Base-by-base conservation (phyloP, 2,329 filamentous ascomycete genomes). In the Tolypocladium endophyticum region DNA sequence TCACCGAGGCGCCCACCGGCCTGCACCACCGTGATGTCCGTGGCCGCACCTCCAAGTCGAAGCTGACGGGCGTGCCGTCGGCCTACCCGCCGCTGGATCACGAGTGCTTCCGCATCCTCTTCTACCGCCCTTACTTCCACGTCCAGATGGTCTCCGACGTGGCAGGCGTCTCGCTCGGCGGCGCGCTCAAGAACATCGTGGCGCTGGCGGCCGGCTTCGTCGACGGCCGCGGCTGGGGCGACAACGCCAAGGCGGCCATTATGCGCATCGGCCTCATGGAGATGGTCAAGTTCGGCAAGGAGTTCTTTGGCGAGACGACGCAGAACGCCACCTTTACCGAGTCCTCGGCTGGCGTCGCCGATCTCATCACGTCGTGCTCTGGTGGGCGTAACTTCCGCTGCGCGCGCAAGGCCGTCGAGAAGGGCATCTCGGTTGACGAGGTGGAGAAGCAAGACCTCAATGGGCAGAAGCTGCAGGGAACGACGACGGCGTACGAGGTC, bases 161-260 rank as follows among this genome's bases (percentile, higher is more conserved):
- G n/a, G 94, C 93, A 0, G 94, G 94, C 65, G 93, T 97, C 1
- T 97, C 94, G 6, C 86, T 99, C 39, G 89, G 92, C 52, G 94
- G 94, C 62, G 94, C 94, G 0, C 79, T 99, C 66, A 99, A 99
- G 81, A 99, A 99, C 79, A 88, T 99, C 64, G 90, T 99, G 59
- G 94, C 94, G 6, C 79, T 99, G 23, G 93, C 92, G 6, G 92
- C 94, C 38, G 94, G 94, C 60, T 99, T 96, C 74, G 92, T 97
- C 53, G 91, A 96, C 65, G 94, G 94, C 41, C 85, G 93, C 62
- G 93, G 93, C 65, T 99, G 94, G 93, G 94, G 94, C 69, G 92
- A 97, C 79, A 99, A 97, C 67, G 93, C 93, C 65, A 97, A 99
- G 79, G 92, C 94, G n/a, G 94, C 94, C 54, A 87, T 99, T 62